Percentiles rank a stretch among this genome's conserved stretches.
Conservation (phyloP, 2,329 filamentous ascomycete species). For the Daldinia sp. region DNA sequence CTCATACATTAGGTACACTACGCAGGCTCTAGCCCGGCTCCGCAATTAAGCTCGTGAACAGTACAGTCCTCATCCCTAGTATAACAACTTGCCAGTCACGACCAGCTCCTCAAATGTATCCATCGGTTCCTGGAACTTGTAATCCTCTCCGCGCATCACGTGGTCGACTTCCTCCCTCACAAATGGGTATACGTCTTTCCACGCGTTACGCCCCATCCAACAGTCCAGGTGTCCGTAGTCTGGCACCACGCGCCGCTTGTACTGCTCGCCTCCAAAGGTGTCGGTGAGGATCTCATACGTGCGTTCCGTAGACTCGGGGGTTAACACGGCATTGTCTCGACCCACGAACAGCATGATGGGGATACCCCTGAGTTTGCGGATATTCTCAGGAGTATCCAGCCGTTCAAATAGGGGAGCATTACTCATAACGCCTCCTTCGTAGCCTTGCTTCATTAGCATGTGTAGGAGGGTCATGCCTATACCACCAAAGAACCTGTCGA, state of each 20-base stretch:
- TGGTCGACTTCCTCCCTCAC: slow-evolving; percentile 63
- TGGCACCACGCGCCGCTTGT: slow-evolving; percentile 60
- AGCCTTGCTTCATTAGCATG: slow-evolving; percentile 65
- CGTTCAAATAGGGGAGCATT: slow-evolving; percentile 58
- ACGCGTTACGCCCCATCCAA: slow-evolving; percentile 68
- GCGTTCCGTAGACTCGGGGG: slow-evolving; percentile 60
- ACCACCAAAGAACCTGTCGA: slow-evolving; percentile 69
- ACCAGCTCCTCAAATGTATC: slow-evolving; percentile 55
- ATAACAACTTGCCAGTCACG: slow-evolving; percentile 51
- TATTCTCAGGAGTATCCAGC: slow-evolving; percentile 60
- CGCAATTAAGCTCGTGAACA: not conserved
- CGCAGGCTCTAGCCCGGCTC: not conserved
- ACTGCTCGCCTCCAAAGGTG: slow-evolving; percentile 59
- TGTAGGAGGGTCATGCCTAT: slow-evolving; percentile 66
- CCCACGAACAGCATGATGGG: slow-evolving; percentile 66
- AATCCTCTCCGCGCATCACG: slow-evolving; percentile 54
- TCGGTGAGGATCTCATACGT: slow-evolving; percentile 63
- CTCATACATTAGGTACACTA: no score
- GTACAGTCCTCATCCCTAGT: slow-evolving; percentile 35
- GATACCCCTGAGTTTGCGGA: slow-evolving; percentile 59
- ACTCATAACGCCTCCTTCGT: slow-evolving; percentile 58
- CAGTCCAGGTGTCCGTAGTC: slow-evolving; percentile 69
- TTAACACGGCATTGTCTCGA: slow-evolving; percentile 64
- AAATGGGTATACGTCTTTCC: slow-evolving; percentile 66
- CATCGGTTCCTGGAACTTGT: slow-evolving; percentile 54